These are phyloP conservation scores for Auricularia cornea DNA, from an alignment of 768 basidiomycete species.

Conservation along the genomic window DNA sequence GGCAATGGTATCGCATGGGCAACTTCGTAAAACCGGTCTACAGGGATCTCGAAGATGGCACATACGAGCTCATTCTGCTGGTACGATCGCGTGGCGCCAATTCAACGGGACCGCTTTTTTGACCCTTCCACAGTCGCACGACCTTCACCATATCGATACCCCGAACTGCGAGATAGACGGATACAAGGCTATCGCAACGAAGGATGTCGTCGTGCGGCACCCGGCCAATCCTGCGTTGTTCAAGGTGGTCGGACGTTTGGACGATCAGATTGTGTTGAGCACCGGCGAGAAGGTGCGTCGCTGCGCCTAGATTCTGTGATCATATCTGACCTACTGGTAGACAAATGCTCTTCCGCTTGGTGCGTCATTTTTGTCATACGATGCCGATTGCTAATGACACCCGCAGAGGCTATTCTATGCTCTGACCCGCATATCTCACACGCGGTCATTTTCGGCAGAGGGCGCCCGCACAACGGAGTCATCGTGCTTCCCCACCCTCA, in stretches of 20 bases:
- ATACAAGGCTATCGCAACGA: slow-evolving; percentile 2
- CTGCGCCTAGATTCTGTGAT: no score
- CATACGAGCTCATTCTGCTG: background rate
- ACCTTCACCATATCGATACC: slow-evolving; percentile 1
- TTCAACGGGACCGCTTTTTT: background rate
- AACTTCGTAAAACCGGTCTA: background rate
- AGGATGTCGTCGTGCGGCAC: slow-evolving; percentile 28
- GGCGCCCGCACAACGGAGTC: slow-evolving; percentile 27
- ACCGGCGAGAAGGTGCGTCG: slow-evolving; percentile 38
- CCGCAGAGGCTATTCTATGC: slow-evolving; percentile 24
- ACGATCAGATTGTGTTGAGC: slow-evolving; percentile 35
- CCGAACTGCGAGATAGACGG: slow-evolving; percentile 3
- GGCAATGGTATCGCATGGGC: background rate
- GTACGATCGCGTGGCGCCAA: background rate
- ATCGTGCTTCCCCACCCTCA: background rate
- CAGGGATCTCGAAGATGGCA: background rate
- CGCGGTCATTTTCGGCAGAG: slow-evolving; percentile 31
- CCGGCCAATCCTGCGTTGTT: slow-evolving; percentile 25
- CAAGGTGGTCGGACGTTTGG: slow-evolving; percentile 30
- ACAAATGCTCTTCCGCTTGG: background rate
- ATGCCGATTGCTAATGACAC: slow-evolving; percentile 4
- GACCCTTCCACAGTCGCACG: background rate
- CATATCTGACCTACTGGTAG: no score
- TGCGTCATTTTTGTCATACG: background rate
- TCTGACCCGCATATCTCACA: slow-evolving; percentile 31